Evolutionary conservation across 305 asterid species (phyloP).

Genomic region (Nicotiana rustica): DNA sequence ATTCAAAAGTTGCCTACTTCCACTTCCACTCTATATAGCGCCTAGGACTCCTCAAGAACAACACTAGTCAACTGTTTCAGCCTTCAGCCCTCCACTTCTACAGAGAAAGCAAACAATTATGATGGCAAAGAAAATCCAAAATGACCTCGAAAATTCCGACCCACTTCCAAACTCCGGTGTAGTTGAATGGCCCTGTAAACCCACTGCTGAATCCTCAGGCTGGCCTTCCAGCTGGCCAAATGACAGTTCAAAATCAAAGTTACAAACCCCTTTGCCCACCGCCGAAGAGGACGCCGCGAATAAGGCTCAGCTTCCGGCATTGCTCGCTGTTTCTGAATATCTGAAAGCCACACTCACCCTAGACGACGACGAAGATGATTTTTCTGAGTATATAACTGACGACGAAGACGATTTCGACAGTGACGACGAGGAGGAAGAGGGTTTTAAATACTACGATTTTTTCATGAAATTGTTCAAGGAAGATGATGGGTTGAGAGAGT

Average conservation of each 20-base stretch:
- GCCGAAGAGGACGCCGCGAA: constrained; percentile 47
- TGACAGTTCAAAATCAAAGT: constrained; percentile 30
- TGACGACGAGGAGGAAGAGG: constrained; percentile 46
- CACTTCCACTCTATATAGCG: constrained; percentile 85
- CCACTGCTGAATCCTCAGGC: constrained; percentile 43
- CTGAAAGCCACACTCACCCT: neutral
- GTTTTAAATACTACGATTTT: constrained; percentile 44
- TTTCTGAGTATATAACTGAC: constrained; percentile 36
- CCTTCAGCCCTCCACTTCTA: constrained; percentile 45
- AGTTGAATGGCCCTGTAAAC: constrained; percentile 62
- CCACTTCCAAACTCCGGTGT: constrained; percentile 38
- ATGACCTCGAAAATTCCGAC: constrained; percentile 3
- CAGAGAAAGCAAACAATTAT: constrained; percentile 36
- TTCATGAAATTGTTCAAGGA: constrained; percentile 60
- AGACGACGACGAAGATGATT: constrained; percentile 44
- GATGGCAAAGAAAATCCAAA: constrained; percentile 14
- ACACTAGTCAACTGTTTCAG: neutral
- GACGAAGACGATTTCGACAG: constrained; percentile 42
- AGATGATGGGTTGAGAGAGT: constrained; percentile 55
- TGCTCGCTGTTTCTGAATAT: constrained; percentile 8
- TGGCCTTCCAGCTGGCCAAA: constrained; percentile 48
- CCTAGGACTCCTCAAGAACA: constrained; percentile 65
- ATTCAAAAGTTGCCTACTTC: constrained; percentile 65
- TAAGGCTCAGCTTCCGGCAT: constrained; percentile 54
- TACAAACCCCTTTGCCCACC: constrained; percentile 41